Base-by-base conservation (phyloP, 352 stramenopile genomes). In the Phytopythium oedochilum region DNA sequence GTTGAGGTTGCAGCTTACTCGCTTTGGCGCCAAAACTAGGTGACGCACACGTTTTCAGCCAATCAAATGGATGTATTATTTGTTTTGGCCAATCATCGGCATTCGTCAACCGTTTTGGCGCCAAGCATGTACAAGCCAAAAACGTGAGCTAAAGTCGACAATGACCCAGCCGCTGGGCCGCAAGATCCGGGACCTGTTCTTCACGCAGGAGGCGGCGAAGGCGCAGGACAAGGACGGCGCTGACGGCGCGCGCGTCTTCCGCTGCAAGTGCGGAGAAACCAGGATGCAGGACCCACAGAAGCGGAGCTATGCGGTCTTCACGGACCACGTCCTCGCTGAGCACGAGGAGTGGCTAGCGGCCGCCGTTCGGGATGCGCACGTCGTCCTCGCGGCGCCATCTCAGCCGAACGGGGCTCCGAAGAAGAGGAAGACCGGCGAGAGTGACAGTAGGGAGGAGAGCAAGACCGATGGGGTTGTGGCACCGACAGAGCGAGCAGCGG, bases 301-400 rank as follows among this genome's bases (percentile, higher is more conserved):
- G 42, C 59, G 81, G 43, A 68, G 77, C 2, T 87, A 86, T 64
- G 78, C 75, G 20, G 85, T 85, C 59, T 56, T 90, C 44, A 80
- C 78, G 58, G 75, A 87, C 49, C 80, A 90, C 53, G 63, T 90
- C 29, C 34, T 79, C 26, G 52, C 83, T 23, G 88, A 90, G 48
- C 80, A 90, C 61, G 55, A 66, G 18, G 72, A 85, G 44, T 90
- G 80, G 80, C 46, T 80, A 36, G 54, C 46, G 45, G 68, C 66
- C 11, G 56, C 59, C 2, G 32, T 55, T 14, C 68, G 58, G 17
- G 66, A 73, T 26, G 25, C 18, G 25, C 46, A 64, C 52, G 54
- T 68, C n/a, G 63, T 52, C 4, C 50, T 62, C 48, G 43, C 52
- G 43, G n/a, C 10, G 8, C 7, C 38, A 26, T 44, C n/a, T 17